These are phyloP conservation scores for Schizophyllum commune DNA, from an alignment of 1,284 basidiomycete genomes.

Conservation along the genomic window DNA sequence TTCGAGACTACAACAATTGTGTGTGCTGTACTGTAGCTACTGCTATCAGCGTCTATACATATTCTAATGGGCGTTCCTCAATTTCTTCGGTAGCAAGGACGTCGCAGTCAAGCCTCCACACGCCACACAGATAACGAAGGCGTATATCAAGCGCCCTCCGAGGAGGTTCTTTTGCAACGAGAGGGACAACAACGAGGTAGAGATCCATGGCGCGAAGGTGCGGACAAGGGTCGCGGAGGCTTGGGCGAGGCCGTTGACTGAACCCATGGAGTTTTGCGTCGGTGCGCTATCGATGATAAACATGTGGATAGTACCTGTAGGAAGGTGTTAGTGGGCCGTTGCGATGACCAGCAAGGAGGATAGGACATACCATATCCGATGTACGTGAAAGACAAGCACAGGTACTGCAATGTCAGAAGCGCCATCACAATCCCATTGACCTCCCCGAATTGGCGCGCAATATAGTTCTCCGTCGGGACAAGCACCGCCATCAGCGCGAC, in stretches of 20 bases:
- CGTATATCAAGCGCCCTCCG: slow-evolving; percentile 9
- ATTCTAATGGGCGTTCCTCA: not conserved
- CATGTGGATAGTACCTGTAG: not conserved
- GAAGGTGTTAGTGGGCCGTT: not conserved
- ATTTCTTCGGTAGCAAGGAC: not conserved
- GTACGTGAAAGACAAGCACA: slow-evolving; percentile 3
- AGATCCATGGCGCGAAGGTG: slow-evolving; percentile 8
- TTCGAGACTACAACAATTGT: no score
- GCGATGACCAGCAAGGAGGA: not conserved
- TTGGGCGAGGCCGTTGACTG: slow-evolving; percentile 16
- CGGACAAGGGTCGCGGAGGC: slow-evolving; percentile 13
- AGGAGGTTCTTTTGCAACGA: slow-evolving; percentile 9
- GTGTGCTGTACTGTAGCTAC: no score
- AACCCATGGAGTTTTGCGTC: slow-evolving; percentile 11
- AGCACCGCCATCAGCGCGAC: slow-evolving; percentile 12
- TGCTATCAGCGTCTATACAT: not conserved
- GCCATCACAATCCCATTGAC: slow-evolving; percentile 14
- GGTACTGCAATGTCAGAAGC: slow-evolving; percentile 14
- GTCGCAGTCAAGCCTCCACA: not conserved
- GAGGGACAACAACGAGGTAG: slow-evolving; percentile 9
- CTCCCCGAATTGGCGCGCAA: slow-evolving; percentile 16
- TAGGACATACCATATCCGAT: not conserved
- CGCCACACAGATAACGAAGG: slow-evolving; percentile 2
- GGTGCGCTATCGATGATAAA: slow-evolving; percentile 10
- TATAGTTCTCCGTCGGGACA: slow-evolving; percentile 17